Evolutionary conservation across 2,329 filamentous ascomycete species (phyloP).

Genomic region (Hymenoscyphus occultus): DNA sequence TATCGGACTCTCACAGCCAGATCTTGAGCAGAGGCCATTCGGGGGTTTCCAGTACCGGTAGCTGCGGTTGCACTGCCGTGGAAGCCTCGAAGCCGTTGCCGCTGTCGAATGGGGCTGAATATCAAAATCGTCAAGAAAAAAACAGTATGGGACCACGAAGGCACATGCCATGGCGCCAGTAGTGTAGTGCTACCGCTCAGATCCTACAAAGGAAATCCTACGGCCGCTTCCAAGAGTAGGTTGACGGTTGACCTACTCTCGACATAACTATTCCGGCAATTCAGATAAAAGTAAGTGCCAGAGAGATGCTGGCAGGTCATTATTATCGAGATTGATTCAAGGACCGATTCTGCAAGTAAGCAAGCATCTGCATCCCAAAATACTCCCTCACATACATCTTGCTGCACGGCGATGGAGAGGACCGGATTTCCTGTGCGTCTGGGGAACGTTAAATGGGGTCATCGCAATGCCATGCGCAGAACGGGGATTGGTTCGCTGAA

Average conservation of each 20-base stretch:
- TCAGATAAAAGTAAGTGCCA: neutral
- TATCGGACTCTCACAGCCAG: no score
- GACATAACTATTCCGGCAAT: neutral
- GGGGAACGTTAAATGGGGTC: neutral
- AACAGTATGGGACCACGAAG: neutral
- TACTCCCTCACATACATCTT: neutral
- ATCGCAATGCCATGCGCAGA: neutral
- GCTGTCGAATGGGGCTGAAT: neutral
- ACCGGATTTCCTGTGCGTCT: conserved; percentile 1
- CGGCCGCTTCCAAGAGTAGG: no score
- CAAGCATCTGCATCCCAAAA: conserved; percentile 4
- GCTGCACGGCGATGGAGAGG: neutral
- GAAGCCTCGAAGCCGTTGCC: neutral
- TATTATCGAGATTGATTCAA: neutral
- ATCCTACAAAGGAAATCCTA: neutral
- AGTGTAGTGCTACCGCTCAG: neutral
- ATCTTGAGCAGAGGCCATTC: neutral
- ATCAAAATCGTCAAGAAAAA: neutral
- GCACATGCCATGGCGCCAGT: neutral
- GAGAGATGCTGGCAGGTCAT: neutral
- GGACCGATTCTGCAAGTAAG: conserved; percentile 1
- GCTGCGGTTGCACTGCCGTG: neutral
- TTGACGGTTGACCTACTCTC: neutral
- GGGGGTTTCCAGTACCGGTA: neutral
- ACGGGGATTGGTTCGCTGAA: conserved; percentile 2